Evolutionary conservation across 768 basidiomycete genomes (phyloP), one percentile per base, ranked within the genome.

Genomic region (Leucocoprinus birnbaumii): DNA sequence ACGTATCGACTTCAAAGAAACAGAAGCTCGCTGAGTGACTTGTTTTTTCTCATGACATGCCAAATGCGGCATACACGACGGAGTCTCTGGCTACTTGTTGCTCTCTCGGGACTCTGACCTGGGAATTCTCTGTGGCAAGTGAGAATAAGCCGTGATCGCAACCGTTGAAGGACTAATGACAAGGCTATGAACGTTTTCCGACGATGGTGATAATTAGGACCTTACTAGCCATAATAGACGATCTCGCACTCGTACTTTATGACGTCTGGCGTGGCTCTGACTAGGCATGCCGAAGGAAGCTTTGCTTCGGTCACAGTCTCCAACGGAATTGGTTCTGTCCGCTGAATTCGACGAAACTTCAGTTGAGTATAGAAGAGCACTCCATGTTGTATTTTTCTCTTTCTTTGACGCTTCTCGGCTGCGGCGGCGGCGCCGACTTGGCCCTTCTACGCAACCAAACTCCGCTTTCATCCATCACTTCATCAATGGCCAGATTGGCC

Each of bases 381-480:
- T 31, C 11, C 31, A 31, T 31, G 31, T 18, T 51, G 16, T 26
- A 19, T 41, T 38, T 48, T 45, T 44, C 18, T 38, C 25, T 14
- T 27, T 38, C 52, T 53, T 46, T 10, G 35, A 35, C 38, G 37
- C 45, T 52, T 44, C 42, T 34, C 45, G 53, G 22, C 35, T 45
- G 37, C 53, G 53, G 26, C 53, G 53, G 26, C 53, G 53, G 26
- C 53, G 45, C 35, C 53, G 45, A 55, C 44, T 34, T 26, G 48
- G 41, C 24, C 25, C 26, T 38, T 24, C 46, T 40, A 21, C 38
- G 45, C 35, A 41, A 55, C 26, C 53, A 55, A 55, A 55, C 53
- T 48, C 45, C 35, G 53, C 46, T 41, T 48, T 40, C 45, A 54
- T 47, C 43, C 31, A 31, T 31, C 31, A 19, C 18, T 16, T 46